These are phyloP conservation scores for Clarireedia sp. DNA, from an alignment of 2,329 filamentous ascomycete genomes.

Conservation along the genomic window DNA sequence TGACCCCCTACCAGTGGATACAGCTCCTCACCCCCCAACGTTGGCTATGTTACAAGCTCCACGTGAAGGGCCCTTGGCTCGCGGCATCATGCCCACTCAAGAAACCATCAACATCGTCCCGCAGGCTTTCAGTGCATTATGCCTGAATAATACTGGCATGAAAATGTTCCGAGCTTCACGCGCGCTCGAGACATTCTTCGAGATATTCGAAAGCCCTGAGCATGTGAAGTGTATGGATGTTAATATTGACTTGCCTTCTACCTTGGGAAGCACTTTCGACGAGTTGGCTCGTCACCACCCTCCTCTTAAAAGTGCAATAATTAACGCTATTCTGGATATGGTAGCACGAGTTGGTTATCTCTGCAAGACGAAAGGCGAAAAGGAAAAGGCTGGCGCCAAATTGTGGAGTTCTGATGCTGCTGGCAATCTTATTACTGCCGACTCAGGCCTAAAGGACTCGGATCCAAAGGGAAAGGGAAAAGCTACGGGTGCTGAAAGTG, in stretches of 20 bases:
- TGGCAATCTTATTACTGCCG: conserved; percentile 52
- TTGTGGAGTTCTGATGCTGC: conserved; percentile 56
- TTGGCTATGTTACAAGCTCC: conserved; percentile 40
- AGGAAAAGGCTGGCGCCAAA: conserved; percentile 68
- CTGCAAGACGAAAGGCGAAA: conserved; percentile 60
- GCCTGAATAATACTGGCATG: conserved; percentile 79
- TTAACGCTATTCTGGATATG: conserved; percentile 83
- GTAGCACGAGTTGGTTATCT: conserved; percentile 71
- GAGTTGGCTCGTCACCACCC: conserved; percentile 94
- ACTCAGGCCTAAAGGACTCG: conserved; percentile 28
- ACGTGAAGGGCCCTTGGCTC: conserved; percentile 43
- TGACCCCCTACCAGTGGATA: conserved; percentile 30
- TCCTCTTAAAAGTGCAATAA: conserved; percentile 67
- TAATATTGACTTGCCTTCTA: conserved; percentile 63
- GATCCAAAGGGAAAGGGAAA: conserved; percentile 35
- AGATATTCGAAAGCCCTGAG: conserved; percentile 89
- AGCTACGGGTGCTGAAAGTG: conserved; percentile 38
- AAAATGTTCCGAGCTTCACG: conserved; percentile 77
- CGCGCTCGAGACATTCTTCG: conserved; percentile 79
- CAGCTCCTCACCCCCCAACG: conserved; percentile 45
- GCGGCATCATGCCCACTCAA: conserved; percentile 74
- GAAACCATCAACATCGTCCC: conserved; percentile 87
- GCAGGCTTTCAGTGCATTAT: conserved; percentile 86
- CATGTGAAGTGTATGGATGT: conserved; percentile 79
- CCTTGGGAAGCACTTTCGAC: conserved; percentile 80